A percentile compares a stretch with the other conserved stretches of the same genome.
These are phyloP conservation scores for Moelleriella libera DNA, from an alignment of 2,329 filamentous ascomycete species.

Conservation along the genomic window DNA sequence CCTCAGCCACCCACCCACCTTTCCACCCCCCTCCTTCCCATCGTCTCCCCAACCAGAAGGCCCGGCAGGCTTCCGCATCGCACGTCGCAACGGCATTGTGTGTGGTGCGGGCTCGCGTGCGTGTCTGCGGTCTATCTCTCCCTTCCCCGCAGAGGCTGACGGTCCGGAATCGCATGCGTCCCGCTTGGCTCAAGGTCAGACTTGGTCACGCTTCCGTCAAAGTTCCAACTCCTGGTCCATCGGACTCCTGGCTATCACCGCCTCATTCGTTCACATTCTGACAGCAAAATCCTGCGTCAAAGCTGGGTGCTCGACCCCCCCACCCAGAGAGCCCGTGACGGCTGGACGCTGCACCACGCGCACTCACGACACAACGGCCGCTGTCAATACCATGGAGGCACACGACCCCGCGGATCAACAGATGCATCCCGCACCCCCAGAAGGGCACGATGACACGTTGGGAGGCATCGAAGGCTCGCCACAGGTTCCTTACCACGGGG, in stretches of 20 bases:
- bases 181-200: background rate
- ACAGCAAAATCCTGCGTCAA: too few species aligned
- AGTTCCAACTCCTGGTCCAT: too few species aligned
- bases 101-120: background rate
- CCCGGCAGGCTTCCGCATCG: background rate
- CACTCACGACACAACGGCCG: slow-evolving; percentile 22
- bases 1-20: background rate
- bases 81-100: background rate
- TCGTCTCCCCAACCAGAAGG: background rate
- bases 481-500: slow-evolving; percentile 21
- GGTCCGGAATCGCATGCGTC: background rate
- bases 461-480: slow-evolving; percentile 34
- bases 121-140: background rate
- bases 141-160: background rate
- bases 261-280: too few species aligned
- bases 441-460: slow-evolving; percentile 33
- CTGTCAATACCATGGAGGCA: slow-evolving; percentile 35
- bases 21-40: background rate
- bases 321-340: too few species aligned
- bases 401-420: slow-evolving; percentile 12
- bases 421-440: slow-evolving; percentile 12
- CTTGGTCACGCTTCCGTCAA: slow-evolving; percentile 5
- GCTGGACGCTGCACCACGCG: too few species aligned
- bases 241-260: too few species aligned
- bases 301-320: too few species aligned